Percentiles rank a stretch among this genome's conserved stretches.
Conservation (phyloP, 2,329 filamentous ascomycete species). For the Helicocarpus griseus region DNA sequence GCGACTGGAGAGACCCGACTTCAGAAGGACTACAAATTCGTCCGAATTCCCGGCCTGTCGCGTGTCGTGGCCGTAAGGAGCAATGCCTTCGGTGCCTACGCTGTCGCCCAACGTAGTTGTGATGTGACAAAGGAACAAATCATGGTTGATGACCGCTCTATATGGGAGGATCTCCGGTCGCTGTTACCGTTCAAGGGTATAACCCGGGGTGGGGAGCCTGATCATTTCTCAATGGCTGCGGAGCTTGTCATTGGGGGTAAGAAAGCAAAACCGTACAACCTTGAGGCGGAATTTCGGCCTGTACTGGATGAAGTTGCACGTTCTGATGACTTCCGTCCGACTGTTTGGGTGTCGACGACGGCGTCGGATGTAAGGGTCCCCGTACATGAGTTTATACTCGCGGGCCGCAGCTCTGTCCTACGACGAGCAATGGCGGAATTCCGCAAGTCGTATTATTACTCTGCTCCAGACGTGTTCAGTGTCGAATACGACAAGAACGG, state of each 20-base stretch:
- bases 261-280: neutral
- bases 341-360: slow-evolving; percentile 43
- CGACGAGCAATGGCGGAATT: slow-evolving; percentile 52
- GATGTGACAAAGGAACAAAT: slow-evolving; percentile 69
- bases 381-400: slow-evolving; percentile 70
- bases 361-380: slow-evolving; percentile 64
- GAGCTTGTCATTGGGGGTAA: neutral
- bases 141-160: slow-evolving; percentile 51
- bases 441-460: slow-evolving; percentile 44
- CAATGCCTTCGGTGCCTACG: slow-evolving; percentile 82
- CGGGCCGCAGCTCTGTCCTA: slow-evolving; percentile 62
- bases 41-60: slow-evolving; percentile 78
- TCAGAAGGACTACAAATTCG: slow-evolving; percentile 95
- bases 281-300: slow-evolving; percentile 21
- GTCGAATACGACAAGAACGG: slow-evolving; percentile 45
- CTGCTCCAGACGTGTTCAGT: slow-evolving; percentile 50
- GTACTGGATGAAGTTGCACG: slow-evolving; percentile 18
- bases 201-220: slow-evolving; percentile 21
- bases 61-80: slow-evolving; percentile 75
- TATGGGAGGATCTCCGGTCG: slow-evolving; percentile 65
- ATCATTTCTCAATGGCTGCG: slow-evolving; percentile 14
- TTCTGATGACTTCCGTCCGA: slow-evolving; percentile 18
- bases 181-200: slow-evolving; percentile 61
- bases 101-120: slow-evolving; percentile 74
- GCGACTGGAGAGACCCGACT: slow-evolving; percentile 47